Conservation (phyloP, 345 rosid genomes). For the Draba incana region DNA sequence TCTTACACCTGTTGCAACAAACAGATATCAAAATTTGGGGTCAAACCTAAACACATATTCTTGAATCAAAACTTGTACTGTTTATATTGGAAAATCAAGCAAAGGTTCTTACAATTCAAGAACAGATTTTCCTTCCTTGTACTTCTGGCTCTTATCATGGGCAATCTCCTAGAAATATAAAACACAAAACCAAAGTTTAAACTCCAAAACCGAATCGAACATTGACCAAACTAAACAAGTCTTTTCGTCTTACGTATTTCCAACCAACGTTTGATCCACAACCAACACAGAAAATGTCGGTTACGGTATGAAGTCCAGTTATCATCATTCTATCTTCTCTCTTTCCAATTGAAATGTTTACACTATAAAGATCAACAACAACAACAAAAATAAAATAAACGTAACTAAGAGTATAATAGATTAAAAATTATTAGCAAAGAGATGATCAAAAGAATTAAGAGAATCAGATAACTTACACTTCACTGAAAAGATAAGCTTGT, state of each 20-base stretch:
- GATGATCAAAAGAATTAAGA: neutral
- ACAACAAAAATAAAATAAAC: neutral
- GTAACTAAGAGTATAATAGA: neutral
- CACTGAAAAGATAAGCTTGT: conserved; percentile 86
- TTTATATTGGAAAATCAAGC: neutral
- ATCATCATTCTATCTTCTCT: conserved; percentile 75
- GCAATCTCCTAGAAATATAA: conserved; percentile 71
- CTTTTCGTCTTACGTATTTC: conserved; percentile 77
- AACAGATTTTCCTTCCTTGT: conserved; percentile 94
- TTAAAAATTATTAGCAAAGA: neutral
- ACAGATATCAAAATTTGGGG: conserved; percentile 15
- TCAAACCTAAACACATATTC: neutral
- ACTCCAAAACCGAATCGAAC: neutral
- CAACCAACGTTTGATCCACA: conserved; percentile 97
- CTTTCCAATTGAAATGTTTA: conserved; percentile 64
- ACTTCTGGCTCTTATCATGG: conserved; percentile 70
- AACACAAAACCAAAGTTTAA: conserved; percentile 4
- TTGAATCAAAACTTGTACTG: conserved; percentile 3
- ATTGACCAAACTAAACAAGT: neutral
- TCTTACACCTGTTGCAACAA: conserved; percentile 54
- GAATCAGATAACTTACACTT: conserved; percentile 79
- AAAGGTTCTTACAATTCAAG: conserved; percentile 70
- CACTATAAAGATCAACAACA: conserved; percentile 45
- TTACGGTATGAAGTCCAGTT: conserved; percentile 80
- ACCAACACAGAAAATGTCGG: conserved; percentile 89